phyloP scores from a whole-genome alignment of 1,139 yeast genomes.

The Lodderomyces parapsilosis region DNA sequence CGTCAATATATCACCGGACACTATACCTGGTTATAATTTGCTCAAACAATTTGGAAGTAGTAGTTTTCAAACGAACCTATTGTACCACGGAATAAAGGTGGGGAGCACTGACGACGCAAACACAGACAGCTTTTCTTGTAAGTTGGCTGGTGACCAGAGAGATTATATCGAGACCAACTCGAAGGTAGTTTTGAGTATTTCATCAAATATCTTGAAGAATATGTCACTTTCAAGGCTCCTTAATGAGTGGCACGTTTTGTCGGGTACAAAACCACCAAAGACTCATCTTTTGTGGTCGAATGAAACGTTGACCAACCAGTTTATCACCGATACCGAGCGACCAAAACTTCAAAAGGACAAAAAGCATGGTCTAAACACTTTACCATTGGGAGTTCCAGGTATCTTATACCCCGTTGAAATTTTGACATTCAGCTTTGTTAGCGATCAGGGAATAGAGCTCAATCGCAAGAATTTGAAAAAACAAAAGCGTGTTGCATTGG shows the following conservation, averaged over 20 bases:
- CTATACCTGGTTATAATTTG: conserved; percentile 26
- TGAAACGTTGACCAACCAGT: conserved; percentile 17
- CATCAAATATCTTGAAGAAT: conserved; percentile 23
- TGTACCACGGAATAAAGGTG: conserved; percentile 20
- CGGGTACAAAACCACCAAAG: conserved; percentile 22
- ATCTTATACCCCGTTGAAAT: conserved; percentile 28
- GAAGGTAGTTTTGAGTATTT: conserved; percentile 24
- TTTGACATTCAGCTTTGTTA: conserved; percentile 15
- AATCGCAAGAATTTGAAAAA: neutral
- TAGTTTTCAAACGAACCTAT: conserved; percentile 15
- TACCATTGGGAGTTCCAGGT: conserved; percentile 28
- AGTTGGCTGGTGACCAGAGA: neutral
- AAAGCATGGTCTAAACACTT: conserved; percentile 22
- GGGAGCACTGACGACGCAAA: neutral
- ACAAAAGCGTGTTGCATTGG: conserved; percentile 25
- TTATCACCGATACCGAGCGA: conserved; percentile 5
- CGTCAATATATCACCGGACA: conserved; percentile 17
- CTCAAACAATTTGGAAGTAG: conserved; percentile 18
- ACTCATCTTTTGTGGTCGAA: conserved; percentile 21
- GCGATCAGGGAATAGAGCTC: conserved; percentile 5
- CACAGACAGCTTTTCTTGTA: neutral
- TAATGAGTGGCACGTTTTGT: conserved; percentile 36
- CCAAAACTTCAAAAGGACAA: conserved; percentile 13
- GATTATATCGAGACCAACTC: conserved; percentile 13
- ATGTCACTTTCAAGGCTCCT: conserved; percentile 26